Evolutionary conservation across 106 monocot species (phyloP).

Genomic region (Platanthera zijinensis): DNA sequence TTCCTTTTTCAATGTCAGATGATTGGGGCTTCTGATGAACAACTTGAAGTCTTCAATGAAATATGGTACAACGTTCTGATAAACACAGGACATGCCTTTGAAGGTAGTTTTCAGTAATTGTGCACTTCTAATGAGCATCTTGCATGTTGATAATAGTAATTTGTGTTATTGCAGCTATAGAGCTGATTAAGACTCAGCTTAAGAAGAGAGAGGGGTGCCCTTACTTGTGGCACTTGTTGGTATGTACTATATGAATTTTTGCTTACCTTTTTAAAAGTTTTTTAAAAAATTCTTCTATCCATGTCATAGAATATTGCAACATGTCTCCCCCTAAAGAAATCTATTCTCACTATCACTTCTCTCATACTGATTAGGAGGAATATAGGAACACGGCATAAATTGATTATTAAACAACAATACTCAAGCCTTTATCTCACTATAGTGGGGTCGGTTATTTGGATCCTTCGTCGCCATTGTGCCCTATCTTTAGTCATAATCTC

Average conservation of each 20-base stretch:
- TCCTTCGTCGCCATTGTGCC: no score
- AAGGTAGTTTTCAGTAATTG: conserved; percentile 28
- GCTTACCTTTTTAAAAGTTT: background rate
- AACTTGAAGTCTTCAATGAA: conserved; percentile 86
- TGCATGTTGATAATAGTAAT: background rate
- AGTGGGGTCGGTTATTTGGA: no score
- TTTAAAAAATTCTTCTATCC: background rate
- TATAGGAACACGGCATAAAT: background rate
- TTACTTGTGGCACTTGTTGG: conserved; percentile 73
- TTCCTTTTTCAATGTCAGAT: conserved; percentile 24
- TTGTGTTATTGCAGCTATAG: conserved; percentile 30
- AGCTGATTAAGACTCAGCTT: conserved; percentile 37
- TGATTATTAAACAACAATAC: background rate
- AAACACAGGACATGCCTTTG: conserved; percentile 32
- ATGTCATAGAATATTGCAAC: background rate
- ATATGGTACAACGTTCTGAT: conserved; percentile 57
- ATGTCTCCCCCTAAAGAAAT: background rate
- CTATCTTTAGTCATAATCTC: no score
- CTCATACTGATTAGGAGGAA: background rate
- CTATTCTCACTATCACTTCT: background rate
- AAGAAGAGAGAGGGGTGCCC: conserved; percentile 42
- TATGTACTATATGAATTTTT: conserved; percentile 21
- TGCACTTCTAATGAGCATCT: background rate
- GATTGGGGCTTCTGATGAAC: conserved; percentile 89
- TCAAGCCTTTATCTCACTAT: no score